Conservation (phyloP, 192 early-diverging fungal species). For the Umbelopsis sp. region DNA sequence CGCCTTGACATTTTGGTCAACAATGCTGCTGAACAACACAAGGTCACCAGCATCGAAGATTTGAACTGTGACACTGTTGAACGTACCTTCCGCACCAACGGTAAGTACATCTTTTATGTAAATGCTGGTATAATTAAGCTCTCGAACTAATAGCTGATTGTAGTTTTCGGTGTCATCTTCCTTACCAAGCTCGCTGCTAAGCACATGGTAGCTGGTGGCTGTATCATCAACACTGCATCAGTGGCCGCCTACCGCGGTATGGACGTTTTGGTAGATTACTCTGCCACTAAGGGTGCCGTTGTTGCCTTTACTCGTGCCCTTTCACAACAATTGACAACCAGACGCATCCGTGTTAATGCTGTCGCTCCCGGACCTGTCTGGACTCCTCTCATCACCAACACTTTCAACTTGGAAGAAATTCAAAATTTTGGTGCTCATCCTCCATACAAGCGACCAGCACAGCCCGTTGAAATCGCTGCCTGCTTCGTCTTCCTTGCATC, state of each 20-base stretch:
- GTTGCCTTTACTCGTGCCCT: conserved; percentile 57
- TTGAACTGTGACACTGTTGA: conserved; percentile 46
- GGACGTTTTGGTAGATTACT: conserved; percentile 51
- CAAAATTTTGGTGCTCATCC: conserved; percentile 49
- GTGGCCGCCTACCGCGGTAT: conserved; percentile 57
- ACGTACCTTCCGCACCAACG: conserved; percentile 50
- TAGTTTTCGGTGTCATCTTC: conserved; percentile 53
- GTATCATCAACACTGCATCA: conserved; percentile 56
- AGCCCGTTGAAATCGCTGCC: conserved; percentile 52
- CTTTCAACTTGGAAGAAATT: conserved; percentile 44
- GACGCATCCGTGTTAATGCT: conserved; percentile 57
- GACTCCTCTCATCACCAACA: conserved; percentile 54
- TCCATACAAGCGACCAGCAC: conserved; percentile 51
- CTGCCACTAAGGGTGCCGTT: conserved; percentile 56
- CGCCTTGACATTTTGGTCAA: conserved; percentile 48
- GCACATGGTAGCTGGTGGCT: conserved; percentile 44
- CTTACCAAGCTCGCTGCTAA: conserved; percentile 49
- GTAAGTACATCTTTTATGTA: conserved; percentile 26
- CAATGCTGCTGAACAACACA: conserved; percentile 50
- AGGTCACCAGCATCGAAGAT: conserved; percentile 40
- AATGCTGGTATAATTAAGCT: not conserved
- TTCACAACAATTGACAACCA: conserved; percentile 44
- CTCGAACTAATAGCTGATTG: conserved; percentile 2
- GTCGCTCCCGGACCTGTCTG: conserved; percentile 59
- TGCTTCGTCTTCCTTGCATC: conserved; percentile 54